phyloP scores from a whole-genome alignment of 2,329 filamentous ascomycete species.

The Scortechinia acanthostroma region DNA sequence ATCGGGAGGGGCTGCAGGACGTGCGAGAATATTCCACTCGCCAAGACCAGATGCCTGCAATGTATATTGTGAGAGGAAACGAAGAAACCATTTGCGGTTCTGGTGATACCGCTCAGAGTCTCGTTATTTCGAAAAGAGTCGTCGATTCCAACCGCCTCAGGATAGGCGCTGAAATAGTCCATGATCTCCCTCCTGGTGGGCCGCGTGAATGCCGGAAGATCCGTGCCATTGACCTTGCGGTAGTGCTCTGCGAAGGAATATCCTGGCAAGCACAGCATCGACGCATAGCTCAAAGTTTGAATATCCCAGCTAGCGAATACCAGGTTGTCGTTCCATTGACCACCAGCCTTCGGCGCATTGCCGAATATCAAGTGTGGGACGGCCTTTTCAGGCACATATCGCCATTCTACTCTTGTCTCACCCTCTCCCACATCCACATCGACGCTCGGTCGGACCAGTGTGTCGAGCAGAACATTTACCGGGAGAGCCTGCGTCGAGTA shows the following conservation, averaged over 20 bases:
- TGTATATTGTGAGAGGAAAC: constrained; percentile 39
- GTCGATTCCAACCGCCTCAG: constrained; percentile 39
- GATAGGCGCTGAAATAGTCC: constrained; percentile 44
- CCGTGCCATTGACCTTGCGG: constrained; percentile 23
- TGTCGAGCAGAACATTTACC: constrained; percentile 51
- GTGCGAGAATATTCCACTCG: constrained; percentile 49
- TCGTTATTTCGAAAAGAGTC: constrained; percentile 31
- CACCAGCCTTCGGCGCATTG: constrained; percentile 37
- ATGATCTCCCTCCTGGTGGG: constrained; percentile 45
- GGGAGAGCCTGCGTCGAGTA: constrained; percentile 56
- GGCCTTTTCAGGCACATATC: constrained; percentile 35
- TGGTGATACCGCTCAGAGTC: constrained; percentile 31
- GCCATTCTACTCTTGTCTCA: constrained; percentile 44
- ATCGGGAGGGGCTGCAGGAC: constrained; percentile 38
- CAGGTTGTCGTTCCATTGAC: constrained; percentile 50
- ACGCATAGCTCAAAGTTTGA: constrained; percentile 52
- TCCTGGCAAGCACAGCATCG: constrained; percentile 51
- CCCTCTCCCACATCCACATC: constrained; percentile 43
- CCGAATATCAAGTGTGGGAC: constrained; percentile 46
- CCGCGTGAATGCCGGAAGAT: constrained; percentile 39
- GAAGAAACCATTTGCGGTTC: constrained; percentile 30
- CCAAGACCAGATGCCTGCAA: constrained; percentile 48
- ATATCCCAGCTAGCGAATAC: constrained; percentile 43
- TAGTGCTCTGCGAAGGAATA: constrained; percentile 48
- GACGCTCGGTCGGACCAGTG: constrained; percentile 46